These are phyloP conservation scores for Globisporangium polare DNA, from an alignment of 352 stramenopile species.

Conservation along the genomic window DNA sequence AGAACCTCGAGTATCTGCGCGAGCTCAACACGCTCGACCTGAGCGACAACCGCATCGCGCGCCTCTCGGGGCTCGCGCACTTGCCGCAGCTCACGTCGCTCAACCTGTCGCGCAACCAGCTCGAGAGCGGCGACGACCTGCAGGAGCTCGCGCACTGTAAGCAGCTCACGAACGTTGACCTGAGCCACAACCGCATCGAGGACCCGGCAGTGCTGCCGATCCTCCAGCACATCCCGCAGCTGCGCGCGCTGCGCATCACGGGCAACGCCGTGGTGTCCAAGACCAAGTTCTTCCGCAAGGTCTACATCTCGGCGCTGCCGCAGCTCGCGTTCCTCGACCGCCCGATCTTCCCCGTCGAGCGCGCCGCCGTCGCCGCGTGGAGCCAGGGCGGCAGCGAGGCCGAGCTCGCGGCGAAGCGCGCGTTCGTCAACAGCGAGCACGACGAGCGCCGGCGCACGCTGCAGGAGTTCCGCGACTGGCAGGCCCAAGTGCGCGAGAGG, in stretches of 20 bases:
- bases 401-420: constrained; percentile 70
- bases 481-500: constrained; percentile 60
- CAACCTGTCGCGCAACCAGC: constrained; percentile 88
- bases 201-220: constrained; percentile 77
- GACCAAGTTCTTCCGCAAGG: constrained; percentile 93
- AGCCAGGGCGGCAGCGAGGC: constrained; percentile 82
- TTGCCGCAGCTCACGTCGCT: constrained; percentile 81
- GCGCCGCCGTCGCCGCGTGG: constrained; percentile 82
- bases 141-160: constrained; percentile 63
- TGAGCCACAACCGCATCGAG: constrained; percentile 91
- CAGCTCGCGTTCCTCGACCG: constrained; percentile 91
- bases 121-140: constrained; percentile 72
- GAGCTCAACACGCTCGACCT: constrained; percentile 8
- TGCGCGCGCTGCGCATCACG: constrained; percentile 73
- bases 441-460: constrained; percentile 57
- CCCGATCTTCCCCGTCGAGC: constrained; percentile 92
- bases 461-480: constrained; percentile 81
- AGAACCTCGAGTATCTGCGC: constrained; percentile 22
- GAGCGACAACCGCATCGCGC: constrained; percentile 88
- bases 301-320: constrained; percentile 82
- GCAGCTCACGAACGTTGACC: constrained; percentile 88
- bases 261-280: constrained; percentile 91
- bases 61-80: constrained; percentile 67
- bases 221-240: constrained; percentile 71
- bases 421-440: constrained; percentile 78